These are phyloP conservation scores for Plasmodium gonderi DNA, from an alignment of 169 alveolate genomes.

Conservation along the genomic window DNA sequence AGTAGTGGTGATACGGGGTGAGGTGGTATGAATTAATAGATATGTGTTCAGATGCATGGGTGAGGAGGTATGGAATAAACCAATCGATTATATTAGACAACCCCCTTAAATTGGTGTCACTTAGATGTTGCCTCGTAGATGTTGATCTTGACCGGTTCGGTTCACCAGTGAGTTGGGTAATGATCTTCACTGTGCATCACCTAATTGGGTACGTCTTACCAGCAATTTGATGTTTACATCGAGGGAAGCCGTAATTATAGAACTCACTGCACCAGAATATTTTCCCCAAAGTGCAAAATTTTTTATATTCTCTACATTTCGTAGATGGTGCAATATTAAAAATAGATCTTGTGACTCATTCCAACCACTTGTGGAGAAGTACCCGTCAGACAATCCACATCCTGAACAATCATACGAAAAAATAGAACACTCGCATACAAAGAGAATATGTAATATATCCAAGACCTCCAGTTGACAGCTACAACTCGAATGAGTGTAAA, in stretches of 20 bases:
- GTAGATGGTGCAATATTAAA: constrained; percentile 34
- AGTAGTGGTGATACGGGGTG: background rate
- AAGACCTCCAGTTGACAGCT: constrained; percentile 68
- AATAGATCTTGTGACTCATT: constrained; percentile 67
- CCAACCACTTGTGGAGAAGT: constrained; percentile 67
- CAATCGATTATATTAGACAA: no score
- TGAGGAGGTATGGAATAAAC: no score
- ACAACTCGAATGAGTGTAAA: constrained; percentile 61
- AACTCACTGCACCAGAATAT: constrained; percentile 67
- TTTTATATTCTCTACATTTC: constrained; percentile 64
- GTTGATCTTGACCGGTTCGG: no score
- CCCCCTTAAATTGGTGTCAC: no score
- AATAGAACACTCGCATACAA: constrained; percentile 56
- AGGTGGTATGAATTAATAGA: background rate
- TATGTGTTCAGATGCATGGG: no score
- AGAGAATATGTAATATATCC: constrained; percentile 52
- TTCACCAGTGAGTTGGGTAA: no score
- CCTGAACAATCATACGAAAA: constrained; percentile 74
- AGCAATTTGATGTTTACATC: constrained; percentile 60
- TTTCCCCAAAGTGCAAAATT: constrained; percentile 71
- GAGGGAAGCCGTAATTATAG: constrained; percentile 52
- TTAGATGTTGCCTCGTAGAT: no score
- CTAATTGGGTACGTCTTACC: background rate
- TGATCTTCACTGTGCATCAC: background rate
- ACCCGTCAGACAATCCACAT: constrained; percentile 71